phyloP scores from a whole-genome alignment of 2,329 filamentous ascomycete genomes.

The Aspergillus eucalypticola region DNA sequence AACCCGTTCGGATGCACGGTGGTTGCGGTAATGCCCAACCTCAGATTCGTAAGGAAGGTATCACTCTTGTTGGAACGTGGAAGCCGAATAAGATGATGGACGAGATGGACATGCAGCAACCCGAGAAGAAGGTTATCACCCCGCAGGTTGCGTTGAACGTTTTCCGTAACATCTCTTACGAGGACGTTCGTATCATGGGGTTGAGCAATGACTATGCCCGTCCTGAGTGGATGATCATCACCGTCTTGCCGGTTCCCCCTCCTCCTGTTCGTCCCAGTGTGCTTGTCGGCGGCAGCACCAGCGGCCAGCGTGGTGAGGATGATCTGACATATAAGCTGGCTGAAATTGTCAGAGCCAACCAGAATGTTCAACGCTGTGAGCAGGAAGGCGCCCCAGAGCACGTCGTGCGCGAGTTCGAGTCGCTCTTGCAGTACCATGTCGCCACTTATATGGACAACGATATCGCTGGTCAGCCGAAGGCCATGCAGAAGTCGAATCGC shows the following conservation, averaged over 20 bases:
- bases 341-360: slow-evolving; percentile 97
- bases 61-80: slow-evolving; percentile 77
- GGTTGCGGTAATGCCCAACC: slow-evolving; percentile 93
- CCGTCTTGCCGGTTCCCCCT: slow-evolving; percentile 90
- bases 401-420: slow-evolving; percentile 86
- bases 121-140: slow-evolving; percentile 79
- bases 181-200: slow-evolving; percentile 82
- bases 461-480: slow-evolving; percentile 91
- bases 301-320: slow-evolving; percentile 92
- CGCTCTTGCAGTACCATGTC: slow-evolving; percentile 92
- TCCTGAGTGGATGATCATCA: slow-evolving; percentile 97
- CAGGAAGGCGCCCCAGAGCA: slow-evolving; percentile 89
- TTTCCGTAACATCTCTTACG: slow-evolving; percentile 78
- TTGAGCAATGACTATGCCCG: slow-evolving; percentile 92
- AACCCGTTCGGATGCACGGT: slow-evolving; percentile 66
- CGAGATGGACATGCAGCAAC: slow-evolving; percentile 59
- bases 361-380: slow-evolving; percentile 87
- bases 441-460: slow-evolving; percentile 99
- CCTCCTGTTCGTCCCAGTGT: slow-evolving; percentile 96
- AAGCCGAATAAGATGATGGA: slow-evolving; percentile 76
- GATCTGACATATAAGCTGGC: slow-evolving; percentile 99
- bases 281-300: slow-evolving; percentile 90
- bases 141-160: slow-evolving; percentile 83
- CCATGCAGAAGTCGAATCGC: slow-evolving; percentile 93
- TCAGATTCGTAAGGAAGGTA: slow-evolving; percentile 79